A percentile compares a stretch with the other conserved stretches of the same genome.
Evolutionary conservation across 2,329 filamentous ascomycete genomes (phyloP).

Genomic region (Herpotrichia juniperi): DNA sequence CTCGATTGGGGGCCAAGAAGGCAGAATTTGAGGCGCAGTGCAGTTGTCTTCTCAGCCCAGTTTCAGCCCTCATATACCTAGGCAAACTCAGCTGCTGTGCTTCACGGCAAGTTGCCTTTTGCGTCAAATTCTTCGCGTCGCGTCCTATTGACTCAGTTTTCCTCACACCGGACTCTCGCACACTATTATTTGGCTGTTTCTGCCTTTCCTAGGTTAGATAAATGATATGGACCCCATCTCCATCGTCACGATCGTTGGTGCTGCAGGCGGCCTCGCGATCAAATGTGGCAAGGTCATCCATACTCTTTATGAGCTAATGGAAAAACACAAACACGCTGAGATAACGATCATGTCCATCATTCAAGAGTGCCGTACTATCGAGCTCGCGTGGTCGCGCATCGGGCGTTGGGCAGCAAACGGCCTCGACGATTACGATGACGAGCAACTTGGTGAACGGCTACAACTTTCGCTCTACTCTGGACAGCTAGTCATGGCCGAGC

Average conservation of each 20-base stretch:
- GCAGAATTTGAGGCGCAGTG: too few relatives aligned
- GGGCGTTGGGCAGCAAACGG: conserved; percentile 5
- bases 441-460: conserved; percentile 8
- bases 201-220: too few relatives aligned
- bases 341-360: conserved; percentile 14
- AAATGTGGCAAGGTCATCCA: conserved; percentile 8
- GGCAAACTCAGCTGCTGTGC: too few relatives aligned
- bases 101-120: too few relatives aligned
- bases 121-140: too few relatives aligned
- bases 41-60: too few relatives aligned
- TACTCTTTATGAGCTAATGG: conserved; percentile 4
- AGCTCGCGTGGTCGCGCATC: conserved; percentile 14
- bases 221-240: conserved; percentile 15
- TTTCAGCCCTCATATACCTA: too few relatives aligned
- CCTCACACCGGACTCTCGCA: too few relatives aligned
- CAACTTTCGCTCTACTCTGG: conserved; percentile 15
- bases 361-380: conserved; percentile 18
- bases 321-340: conserved; percentile 13
- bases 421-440: neutral
- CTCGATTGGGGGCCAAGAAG: too few relatives aligned
- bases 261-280: conserved; percentile 11
- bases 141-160: too few relatives aligned
- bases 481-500: conserved; percentile 9
- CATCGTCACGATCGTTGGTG: neutral
- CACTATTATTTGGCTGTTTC: too few relatives aligned